phyloP scores from a whole-genome alignment of 192 early-diverging fungal genomes.

The Linnemannia zychae region DNA sequence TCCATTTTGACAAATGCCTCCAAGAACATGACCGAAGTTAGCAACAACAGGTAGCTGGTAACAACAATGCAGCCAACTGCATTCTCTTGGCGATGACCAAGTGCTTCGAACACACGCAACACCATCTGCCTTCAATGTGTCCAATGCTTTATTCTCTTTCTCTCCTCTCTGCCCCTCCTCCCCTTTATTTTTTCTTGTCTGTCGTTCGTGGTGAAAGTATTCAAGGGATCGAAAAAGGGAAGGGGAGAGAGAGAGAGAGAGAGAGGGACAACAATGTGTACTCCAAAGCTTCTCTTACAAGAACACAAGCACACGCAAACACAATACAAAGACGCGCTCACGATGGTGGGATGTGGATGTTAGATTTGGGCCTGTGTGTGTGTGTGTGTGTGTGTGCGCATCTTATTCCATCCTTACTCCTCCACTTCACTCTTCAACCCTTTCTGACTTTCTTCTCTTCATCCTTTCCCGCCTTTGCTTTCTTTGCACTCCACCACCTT shows the following conservation, averaged over 20 bases:
- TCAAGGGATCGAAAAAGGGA: constrained; percentile 4
- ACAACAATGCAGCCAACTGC: neutral
- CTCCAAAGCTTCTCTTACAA: neutral
- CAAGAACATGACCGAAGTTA: neutral
- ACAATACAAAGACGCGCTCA: neutral
- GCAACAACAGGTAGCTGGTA: neutral
- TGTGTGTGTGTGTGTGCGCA: neutral
- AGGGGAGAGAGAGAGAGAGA: neutral
- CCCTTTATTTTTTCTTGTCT: neutral
- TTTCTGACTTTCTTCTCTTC: neutral
- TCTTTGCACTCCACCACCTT: neutral
- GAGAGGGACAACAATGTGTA: neutral
- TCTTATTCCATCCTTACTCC: constrained; percentile 33
- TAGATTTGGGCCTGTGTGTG: too few relatives aligned
- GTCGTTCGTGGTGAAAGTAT: constrained; percentile 5
- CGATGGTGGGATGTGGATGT: neutral
- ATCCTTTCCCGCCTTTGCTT: neutral
- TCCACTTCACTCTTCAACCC: neutral
- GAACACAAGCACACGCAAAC: neutral
- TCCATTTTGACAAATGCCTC: neutral
- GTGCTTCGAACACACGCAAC: neutral
- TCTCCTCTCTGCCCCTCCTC: neutral
- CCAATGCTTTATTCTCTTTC: neutral
- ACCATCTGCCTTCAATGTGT: neutral
- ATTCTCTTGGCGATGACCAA: neutral